phyloP scores from a whole-genome alignment of 2,329 filamentous ascomycete species.

The Ophiostoma populinum region DNA sequence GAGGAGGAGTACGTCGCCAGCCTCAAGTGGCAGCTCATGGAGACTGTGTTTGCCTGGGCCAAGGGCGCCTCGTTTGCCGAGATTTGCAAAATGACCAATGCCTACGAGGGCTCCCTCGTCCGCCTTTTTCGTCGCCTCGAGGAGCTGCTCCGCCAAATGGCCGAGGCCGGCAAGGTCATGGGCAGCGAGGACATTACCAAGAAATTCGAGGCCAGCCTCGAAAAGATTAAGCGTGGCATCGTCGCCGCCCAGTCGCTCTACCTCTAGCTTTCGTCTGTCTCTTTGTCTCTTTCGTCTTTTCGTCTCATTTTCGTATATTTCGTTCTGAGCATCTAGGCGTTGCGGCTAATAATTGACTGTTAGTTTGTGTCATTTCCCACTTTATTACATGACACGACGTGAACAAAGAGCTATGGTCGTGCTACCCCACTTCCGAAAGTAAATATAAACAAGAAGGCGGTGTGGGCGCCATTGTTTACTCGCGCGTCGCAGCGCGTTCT shows the following conservation, averaged over 20 bases:
- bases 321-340: no score
- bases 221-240: conserved; percentile 80
- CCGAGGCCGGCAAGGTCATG: conserved; percentile 93
- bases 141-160: conserved; percentile 87
- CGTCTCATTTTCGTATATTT: no score
- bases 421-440: neutral
- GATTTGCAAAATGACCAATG: conserved; percentile 98
- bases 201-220: conserved; percentile 77
- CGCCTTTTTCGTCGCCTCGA: conserved; percentile 90
- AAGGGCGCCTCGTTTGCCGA: conserved; percentile 79
- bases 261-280: conserved; percentile 33
- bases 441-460: conserved; percentile 3
- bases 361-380: neutral
- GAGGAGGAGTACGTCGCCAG: conserved; percentile 84
- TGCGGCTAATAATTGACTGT: no score
- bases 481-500: conserved; percentile 9
- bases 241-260: conserved; percentile 91
- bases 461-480: conserved; percentile 2
- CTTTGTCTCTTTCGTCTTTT: no score
- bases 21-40: conserved; percentile 93
- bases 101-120: conserved; percentile 92
- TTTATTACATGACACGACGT: neutral
- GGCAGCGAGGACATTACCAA: conserved; percentile 82
- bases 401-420: neutral
- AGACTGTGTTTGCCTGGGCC: conserved; percentile 84